Evolutionary conservation across 805 yeast genomes (phyloP).

Genomic region (Candida gorgasii): DNA sequence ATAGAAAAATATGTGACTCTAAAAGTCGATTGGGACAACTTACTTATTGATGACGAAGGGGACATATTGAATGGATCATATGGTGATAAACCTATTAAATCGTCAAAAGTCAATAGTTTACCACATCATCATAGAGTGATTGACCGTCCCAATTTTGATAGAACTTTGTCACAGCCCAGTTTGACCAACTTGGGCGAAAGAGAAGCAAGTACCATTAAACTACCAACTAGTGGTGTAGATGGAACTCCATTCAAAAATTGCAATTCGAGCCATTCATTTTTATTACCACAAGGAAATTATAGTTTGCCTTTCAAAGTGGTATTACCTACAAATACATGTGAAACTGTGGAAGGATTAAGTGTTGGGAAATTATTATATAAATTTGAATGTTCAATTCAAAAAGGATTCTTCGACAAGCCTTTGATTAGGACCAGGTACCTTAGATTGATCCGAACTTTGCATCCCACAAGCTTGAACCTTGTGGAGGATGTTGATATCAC

Average conservation of each 20-base stretch:
- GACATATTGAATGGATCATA: conserved; percentile 40
- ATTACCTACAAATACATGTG: conserved; percentile 49
- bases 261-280: conserved; percentile 33
- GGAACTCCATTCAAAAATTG: conserved; percentile 45
- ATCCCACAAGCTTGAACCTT: conserved; percentile 38
- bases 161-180: conserved; percentile 34
- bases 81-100: conserved; percentile 35
- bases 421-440: conserved; percentile 37
- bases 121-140: not conserved
- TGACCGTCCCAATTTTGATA: conserved; percentile 16
- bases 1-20: conserved; percentile 41
- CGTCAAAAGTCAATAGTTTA: conserved; percentile 18
- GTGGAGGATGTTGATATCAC: conserved; percentile 47
- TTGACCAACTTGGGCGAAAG: conserved; percentile 2
- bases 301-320: conserved; percentile 47
- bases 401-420: conserved; percentile 44
- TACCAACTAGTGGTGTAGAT: conserved; percentile 40
- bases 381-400: conserved; percentile 41
- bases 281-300: conserved; percentile 53
- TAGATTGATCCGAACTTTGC: conserved; percentile 45
- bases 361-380: conserved; percentile 45
- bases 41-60: conserved; percentile 43
- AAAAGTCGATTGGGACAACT: conserved; percentile 49
- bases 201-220: conserved; percentile 16
- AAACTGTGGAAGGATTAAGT: conserved; percentile 51